These are phyloP conservation scores for Pichia sp. DNA, from an alignment of 1,139 yeast species.

Conservation along the genomic window DNA sequence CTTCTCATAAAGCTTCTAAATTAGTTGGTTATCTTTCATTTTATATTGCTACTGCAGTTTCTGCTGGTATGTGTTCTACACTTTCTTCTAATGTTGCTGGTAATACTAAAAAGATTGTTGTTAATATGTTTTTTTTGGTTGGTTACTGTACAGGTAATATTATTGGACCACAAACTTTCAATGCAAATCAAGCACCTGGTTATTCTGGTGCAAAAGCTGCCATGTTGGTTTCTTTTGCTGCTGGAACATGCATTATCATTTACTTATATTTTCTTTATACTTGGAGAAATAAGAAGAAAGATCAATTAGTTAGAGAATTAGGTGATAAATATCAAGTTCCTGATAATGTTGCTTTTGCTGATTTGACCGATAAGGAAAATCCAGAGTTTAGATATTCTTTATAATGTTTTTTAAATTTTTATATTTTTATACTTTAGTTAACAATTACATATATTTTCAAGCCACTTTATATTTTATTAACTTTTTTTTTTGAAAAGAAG, in stretches of 20 bases:
- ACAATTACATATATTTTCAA: no score
- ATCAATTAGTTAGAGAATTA: neutral
- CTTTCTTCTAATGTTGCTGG: slow-evolving; percentile 59
- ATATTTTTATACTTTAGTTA: no score
- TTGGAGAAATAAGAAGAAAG: slow-evolving; percentile 13
- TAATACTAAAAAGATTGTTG: slow-evolving; percentile 34
- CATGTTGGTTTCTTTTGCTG: slow-evolving; percentile 25
- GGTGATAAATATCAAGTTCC: neutral
- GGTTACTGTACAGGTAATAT: slow-evolving; percentile 60
- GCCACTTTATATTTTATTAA: no score
- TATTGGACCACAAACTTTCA: slow-evolving; percentile 48
- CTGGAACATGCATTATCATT: slow-evolving; percentile 29
- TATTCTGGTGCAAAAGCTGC: slow-evolving; percentile 42
- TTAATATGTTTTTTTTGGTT: slow-evolving; percentile 52
- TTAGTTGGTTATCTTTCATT: slow-evolving; percentile 41
- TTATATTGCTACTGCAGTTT: slow-evolving; percentile 35
- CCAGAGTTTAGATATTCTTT: neutral
- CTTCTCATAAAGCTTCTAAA: slow-evolving; percentile 29
- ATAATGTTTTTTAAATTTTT: neutral
- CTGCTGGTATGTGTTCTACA: slow-evolving; percentile 39
- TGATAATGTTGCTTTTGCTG: slow-evolving; percentile 3
- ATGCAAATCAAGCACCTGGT: slow-evolving; percentile 37
- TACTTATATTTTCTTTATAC: slow-evolving; percentile 21
- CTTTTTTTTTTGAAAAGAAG: no score
- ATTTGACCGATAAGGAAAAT: slow-evolving; percentile 7